phyloP scores from a whole-genome alignment of 768 basidiomycete genomes.

The Leccinellum rugosiceps region DNA sequence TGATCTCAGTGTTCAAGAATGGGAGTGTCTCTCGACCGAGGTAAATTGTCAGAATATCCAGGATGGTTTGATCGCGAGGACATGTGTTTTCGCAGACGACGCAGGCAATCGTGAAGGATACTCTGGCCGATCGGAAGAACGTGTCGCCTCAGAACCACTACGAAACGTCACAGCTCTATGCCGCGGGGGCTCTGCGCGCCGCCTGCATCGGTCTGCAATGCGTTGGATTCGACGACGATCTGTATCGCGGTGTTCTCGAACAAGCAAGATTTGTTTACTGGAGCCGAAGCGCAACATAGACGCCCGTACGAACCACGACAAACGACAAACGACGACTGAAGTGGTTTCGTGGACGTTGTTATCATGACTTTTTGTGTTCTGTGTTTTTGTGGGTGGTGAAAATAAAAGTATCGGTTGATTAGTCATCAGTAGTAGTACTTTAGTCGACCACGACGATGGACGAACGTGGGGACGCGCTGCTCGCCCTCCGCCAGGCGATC shows the following conservation, averaged over 20 bases:
- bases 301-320: background rate
- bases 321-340: no score
- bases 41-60: constrained; percentile 31
- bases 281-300: constrained; percentile 21
- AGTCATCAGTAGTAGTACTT: background rate
- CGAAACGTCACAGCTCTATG: constrained; percentile 70
- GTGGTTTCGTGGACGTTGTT: background rate
- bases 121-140: constrained; percentile 66
- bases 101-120: constrained; percentile 68
- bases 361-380: background rate
- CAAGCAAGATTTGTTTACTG: constrained; percentile 43
- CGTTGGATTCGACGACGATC: constrained; percentile 65
- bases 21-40: constrained; percentile 63
- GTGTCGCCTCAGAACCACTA: constrained; percentile 75
- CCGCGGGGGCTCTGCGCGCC: constrained; percentile 66
- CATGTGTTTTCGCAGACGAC: constrained; percentile 45
- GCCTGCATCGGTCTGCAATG: constrained; percentile 75
- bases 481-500: constrained; percentile 61
- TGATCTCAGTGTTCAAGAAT: constrained; percentile 64
- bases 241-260: constrained; percentile 65
- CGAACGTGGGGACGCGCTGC: constrained; percentile 39
- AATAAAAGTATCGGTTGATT: background rate
- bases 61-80: constrained; percentile 2
- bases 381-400: background rate
- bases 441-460: background rate